phyloP scores from a whole-genome alignment of 352 stramenopile species.

The Phytophthora syringae region DNA sequence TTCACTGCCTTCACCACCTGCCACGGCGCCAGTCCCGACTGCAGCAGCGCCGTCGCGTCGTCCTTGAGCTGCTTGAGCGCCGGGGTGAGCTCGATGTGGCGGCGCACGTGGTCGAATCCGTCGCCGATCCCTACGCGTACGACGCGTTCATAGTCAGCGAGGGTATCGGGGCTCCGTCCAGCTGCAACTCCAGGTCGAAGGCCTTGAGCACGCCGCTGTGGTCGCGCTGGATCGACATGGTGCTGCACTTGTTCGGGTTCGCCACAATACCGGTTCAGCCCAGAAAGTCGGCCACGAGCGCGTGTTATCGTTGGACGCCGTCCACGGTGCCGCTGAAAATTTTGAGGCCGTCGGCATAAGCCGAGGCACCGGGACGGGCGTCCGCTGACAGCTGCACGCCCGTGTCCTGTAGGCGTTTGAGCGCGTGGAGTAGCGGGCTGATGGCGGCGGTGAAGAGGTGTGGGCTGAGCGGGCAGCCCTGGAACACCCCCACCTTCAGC shows the following conservation, averaged over 20 bases:
- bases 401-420: too few relatives aligned
- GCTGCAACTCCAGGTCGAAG: too few relatives aligned
- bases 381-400: too few relatives aligned
- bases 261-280: neutral
- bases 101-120: too few relatives aligned
- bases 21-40: neutral
- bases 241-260: too few relatives aligned
- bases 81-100: too few relatives aligned
- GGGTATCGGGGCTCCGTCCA: too few relatives aligned
- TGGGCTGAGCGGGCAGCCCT: slow-evolving; percentile 36
- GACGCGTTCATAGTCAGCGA: too few relatives aligned
- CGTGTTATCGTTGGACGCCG: slow-evolving; percentile 19
- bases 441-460: slow-evolving; percentile 30
- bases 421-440: slow-evolving; percentile 20
- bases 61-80: neutral
- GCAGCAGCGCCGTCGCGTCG: neutral
- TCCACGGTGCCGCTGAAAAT: slow-evolving; percentile 25
- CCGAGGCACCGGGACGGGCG: too few relatives aligned
- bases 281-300: neutral
- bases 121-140: too few relatives aligned
- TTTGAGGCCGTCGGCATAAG: slow-evolving; percentile 32
- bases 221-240: too few relatives aligned
- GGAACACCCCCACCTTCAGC: slow-evolving; percentile 29
- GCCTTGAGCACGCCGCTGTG: too few relatives aligned
- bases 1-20: neutral